phyloP scores from a whole-genome alignment of 1,284 basidiomycete species.

The Meira nashicola region DNA sequence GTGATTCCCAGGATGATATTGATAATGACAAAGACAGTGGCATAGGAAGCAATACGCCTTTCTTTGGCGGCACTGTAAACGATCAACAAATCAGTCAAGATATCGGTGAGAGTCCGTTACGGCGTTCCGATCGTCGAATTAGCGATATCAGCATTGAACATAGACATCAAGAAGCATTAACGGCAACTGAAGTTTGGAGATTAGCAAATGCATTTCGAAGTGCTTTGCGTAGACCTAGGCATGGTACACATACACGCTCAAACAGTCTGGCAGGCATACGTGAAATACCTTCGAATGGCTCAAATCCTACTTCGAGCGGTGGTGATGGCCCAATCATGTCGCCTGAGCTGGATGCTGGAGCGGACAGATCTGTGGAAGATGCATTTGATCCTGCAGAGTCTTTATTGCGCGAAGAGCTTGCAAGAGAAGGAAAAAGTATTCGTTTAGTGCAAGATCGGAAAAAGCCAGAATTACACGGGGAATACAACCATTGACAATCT shows the following conservation, averaged over 20 bases:
- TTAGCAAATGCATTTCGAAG: slow-evolving; percentile 21
- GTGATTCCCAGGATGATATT: slow-evolving; percentile 14
- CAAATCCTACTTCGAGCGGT: slow-evolving; percentile 26
- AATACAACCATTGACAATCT: background rate
- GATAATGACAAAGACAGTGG: background rate
- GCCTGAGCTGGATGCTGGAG: slow-evolving; percentile 17
- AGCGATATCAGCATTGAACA: slow-evolving; percentile 1
- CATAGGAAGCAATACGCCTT: slow-evolving; percentile 8
- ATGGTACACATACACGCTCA: slow-evolving; percentile 34
- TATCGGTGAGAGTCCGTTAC: background rate
- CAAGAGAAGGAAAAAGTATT: slow-evolving; percentile 32
- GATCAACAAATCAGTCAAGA: slow-evolving; percentile 19
- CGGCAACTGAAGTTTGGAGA: slow-evolving; percentile 11
- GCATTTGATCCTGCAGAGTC: slow-evolving; percentile 15
- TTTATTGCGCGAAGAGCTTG: slow-evolving; percentile 32
- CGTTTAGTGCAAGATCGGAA: slow-evolving; percentile 30
- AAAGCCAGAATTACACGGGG: slow-evolving; percentile 17
- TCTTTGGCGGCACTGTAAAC: slow-evolving; percentile 16
- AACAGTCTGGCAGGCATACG: background rate
- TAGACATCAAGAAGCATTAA: slow-evolving; percentile 12
- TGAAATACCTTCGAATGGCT: slow-evolving; percentile 34
- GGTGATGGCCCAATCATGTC: slow-evolving; percentile 19
- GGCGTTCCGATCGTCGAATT: too few relatives aligned
- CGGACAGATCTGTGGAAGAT: background rate
- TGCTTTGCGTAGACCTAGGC: slow-evolving; percentile 35